phyloP scores from a whole-genome alignment of 768 basidiomycete genomes.

The Leucocoprinus leucothites region DNA sequence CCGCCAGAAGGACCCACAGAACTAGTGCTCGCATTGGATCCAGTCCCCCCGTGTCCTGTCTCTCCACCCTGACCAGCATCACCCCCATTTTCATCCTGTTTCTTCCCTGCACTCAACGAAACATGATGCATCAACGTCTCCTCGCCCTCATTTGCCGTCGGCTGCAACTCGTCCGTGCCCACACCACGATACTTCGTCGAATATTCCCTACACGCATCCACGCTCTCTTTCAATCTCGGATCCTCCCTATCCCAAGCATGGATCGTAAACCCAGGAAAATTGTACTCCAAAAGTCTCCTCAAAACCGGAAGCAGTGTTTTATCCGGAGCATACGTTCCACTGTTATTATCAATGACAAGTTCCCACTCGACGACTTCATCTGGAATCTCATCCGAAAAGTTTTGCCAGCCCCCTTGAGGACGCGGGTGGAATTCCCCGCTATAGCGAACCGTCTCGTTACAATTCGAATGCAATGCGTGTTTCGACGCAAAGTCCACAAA shows the following conservation, averaged over 20 bases:
- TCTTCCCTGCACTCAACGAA: background rate
- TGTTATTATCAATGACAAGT: constrained; percentile 82
- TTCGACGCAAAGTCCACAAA: constrained; percentile 86
- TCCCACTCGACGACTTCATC: constrained; percentile 72
- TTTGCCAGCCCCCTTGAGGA: constrained; percentile 64
- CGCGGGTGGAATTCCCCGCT: constrained; percentile 80
- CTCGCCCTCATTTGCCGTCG: constrained; percentile 53
- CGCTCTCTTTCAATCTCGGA: constrained; percentile 51
- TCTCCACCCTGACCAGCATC: background rate
- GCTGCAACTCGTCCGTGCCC: constrained; percentile 57
- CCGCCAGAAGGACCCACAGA: too few species aligned
- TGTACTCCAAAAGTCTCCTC: constrained; percentile 62
- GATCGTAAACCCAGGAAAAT: constrained; percentile 66
- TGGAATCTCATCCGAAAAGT: constrained; percentile 49
- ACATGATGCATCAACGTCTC: constrained; percentile 42
- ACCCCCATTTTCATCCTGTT: background rate
- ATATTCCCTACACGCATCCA: constrained; percentile 66
- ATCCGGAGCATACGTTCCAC: constrained; percentile 82
- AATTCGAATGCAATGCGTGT: constrained; percentile 82
- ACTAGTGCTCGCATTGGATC: background rate
- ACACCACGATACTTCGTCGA: constrained; percentile 60
- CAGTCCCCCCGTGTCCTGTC: background rate
- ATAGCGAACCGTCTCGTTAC: constrained; percentile 63
- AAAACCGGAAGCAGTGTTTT: constrained; percentile 55
- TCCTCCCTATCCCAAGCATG: constrained; percentile 55